phyloP scores from a whole-genome alignment of 768 basidiomycete genomes.

The Wakefieldia striispora region DNA sequence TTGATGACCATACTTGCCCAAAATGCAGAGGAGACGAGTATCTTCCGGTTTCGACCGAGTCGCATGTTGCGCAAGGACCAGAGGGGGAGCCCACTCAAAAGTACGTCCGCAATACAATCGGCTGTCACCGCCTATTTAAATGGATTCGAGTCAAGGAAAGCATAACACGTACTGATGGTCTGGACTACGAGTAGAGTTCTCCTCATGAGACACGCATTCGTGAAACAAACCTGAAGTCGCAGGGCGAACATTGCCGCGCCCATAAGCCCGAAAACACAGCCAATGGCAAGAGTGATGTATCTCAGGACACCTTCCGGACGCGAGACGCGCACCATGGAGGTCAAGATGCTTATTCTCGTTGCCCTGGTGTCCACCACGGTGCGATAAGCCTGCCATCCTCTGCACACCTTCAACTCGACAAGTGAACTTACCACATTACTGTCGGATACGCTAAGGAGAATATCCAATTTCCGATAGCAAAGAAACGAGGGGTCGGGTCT shows the following conservation, averaged over 20 bases:
- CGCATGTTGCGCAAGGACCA: conserved; percentile 13
- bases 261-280: conserved; percentile 16
- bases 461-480: conserved; percentile 9
- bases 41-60: conserved; percentile 13
- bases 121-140: conserved; percentile 7
- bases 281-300: conserved; percentile 5
- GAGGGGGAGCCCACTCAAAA: conserved; percentile 20
- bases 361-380: conserved; percentile 13
- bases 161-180: conserved; percentile 9
- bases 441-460: conserved; percentile 17
- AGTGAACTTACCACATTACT: conserved; percentile 9
- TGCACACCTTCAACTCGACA: not conserved
- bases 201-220: conserved; percentile 3
- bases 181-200: conserved; percentile 5
- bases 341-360: conserved; percentile 24
- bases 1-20: conserved; percentile 23
- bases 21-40: conserved; percentile 20
- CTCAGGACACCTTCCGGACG: conserved; percentile 13
- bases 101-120: conserved; percentile 20
- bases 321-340: conserved; percentile 21
- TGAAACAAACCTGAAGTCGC: conserved; percentile 13
- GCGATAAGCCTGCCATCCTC: not conserved
- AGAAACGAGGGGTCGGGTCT: conserved; percentile 8
- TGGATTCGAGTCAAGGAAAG: not conserved
- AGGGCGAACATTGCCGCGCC: conserved; percentile 2